These are phyloP conservation scores for Vaccinium macrocarpon DNA, from an alignment of 148 eudicot genomes.

Conservation along the genomic window DNA sequence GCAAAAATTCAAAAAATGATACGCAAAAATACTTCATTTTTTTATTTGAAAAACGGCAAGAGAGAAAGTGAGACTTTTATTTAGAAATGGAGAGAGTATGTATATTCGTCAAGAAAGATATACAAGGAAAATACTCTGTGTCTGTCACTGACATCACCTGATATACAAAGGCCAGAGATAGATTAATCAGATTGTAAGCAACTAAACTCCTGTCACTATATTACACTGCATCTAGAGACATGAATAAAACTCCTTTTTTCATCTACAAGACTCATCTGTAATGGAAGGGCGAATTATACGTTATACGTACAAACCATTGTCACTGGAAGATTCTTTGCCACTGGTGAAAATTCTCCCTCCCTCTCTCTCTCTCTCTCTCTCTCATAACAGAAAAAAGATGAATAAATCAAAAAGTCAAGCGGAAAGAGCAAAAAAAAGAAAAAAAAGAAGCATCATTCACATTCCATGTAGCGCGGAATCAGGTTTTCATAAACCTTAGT, in stretches of 20 bases:
- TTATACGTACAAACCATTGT: conserved; percentile 16
- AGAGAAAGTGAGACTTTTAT: too few relatives aligned
- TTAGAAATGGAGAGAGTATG: too few relatives aligned
- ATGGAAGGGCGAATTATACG: conserved; percentile 15
- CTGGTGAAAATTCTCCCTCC: background rate
- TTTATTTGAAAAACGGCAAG: too few relatives aligned
- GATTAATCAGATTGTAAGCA: background rate
- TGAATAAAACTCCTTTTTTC: conserved; percentile 25
- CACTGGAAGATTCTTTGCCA: conserved; percentile 20
- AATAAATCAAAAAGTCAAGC: conserved; percentile 8
- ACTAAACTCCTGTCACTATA: background rate
- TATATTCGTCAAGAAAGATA: background rate
- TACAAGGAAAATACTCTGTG: background rate
- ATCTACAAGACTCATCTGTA: conserved; percentile 23
- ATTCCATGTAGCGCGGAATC: background rate
- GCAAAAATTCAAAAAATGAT: too few relatives aligned
- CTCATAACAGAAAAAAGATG: background rate
- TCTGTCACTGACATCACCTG: background rate
- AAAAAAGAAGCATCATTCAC: conserved; percentile 30
- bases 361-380: background rate
- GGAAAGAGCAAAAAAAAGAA: conserved; percentile 17
- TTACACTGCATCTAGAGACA: conserved; percentile 13
- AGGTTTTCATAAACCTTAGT: background rate
- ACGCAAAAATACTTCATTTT: too few relatives aligned
- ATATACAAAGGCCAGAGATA: background rate